These are phyloP conservation scores for Suillus hirtellus DNA, from an alignment of 768 basidiomycete genomes.

Conservation along the genomic window DNA sequence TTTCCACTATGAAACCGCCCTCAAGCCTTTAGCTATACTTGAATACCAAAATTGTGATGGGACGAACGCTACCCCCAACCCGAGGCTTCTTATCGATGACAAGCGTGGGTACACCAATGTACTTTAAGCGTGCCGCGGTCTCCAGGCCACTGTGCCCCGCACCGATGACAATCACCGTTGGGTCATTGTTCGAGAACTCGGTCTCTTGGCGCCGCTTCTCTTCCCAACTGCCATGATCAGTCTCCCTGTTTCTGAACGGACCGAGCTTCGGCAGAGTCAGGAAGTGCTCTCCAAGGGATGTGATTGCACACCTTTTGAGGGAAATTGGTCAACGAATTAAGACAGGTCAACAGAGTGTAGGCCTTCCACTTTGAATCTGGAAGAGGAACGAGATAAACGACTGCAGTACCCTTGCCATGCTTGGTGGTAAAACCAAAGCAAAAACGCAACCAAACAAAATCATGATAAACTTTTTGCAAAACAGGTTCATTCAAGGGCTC, in stretches of 20 bases:
- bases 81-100: slow-evolving; percentile 56
- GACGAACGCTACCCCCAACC: slow-evolving; percentile 47
- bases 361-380: slow-evolving; percentile 55
- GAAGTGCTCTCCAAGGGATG: not conserved
- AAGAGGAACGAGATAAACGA: slow-evolving; percentile 53
- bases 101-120: slow-evolving; percentile 54
- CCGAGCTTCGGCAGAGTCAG: slow-evolving; percentile 33
- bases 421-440: slow-evolving; percentile 56
- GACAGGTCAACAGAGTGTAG: slow-evolving; percentile 56
- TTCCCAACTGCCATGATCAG: slow-evolving; percentile 59
- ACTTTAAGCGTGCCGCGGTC: slow-evolving; percentile 62
- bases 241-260: slow-evolving; percentile 38
- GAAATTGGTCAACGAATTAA: slow-evolving; percentile 57
- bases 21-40: not conserved
- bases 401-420: slow-evolving; percentile 50
- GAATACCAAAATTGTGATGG: not conserved
- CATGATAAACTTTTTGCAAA: slow-evolving; percentile 47
- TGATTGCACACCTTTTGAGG: slow-evolving; percentile 43
- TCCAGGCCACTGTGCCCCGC: slow-evolving; percentile 70
- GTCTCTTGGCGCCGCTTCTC: slow-evolving; percentile 41
- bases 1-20: slow-evolving; percentile 42
- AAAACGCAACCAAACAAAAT: slow-evolving; percentile 57
- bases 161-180: slow-evolving; percentile 62
- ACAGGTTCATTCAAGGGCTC: slow-evolving; percentile 27
- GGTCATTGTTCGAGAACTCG: slow-evolving; percentile 50